Evolutionary conservation across 805 yeast species (phyloP).

Genomic region (Nakazawaea ambrosiae): DNA sequence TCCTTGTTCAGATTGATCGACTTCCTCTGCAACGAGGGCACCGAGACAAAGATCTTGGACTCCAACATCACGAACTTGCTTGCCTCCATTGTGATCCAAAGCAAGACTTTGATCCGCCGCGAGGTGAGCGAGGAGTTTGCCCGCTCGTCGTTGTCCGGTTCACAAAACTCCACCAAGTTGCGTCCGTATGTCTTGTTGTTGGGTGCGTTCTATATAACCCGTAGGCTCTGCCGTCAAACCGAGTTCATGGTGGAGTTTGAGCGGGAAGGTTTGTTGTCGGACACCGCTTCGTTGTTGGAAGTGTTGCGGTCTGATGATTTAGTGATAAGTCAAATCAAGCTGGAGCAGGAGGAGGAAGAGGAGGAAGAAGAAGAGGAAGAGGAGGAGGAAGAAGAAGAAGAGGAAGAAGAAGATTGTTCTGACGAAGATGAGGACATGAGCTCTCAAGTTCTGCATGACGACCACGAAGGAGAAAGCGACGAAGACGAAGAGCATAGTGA

Average conservation of each 20-base stretch:
- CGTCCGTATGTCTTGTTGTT: conserved; percentile 36
- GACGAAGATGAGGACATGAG: conserved; percentile 15
- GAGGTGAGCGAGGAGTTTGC: conserved; percentile 1
- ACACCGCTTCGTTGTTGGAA: conserved; percentile 30
- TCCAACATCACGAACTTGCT: conserved; percentile 39
- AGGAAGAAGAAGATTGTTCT: conserved; percentile 17
- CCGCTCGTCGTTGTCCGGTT: conserved; percentile 7
- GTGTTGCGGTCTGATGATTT: conserved; percentile 17
- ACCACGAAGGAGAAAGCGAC: conserved; percentile 17
- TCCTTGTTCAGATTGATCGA: conserved; percentile 46
- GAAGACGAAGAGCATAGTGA: conserved; percentile 21
- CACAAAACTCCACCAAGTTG: conserved; percentile 12
- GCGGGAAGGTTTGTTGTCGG: conserved; percentile 67
- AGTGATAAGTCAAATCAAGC: conserved; percentile 2
- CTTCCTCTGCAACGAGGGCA: conserved; percentile 26
- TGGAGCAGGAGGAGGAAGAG: conserved; percentile 9
- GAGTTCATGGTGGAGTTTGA: conserved; percentile 44
- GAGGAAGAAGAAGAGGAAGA: conserved; percentile 14
- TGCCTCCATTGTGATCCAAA: conserved; percentile 57
- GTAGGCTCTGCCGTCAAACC: conserved; percentile 35
- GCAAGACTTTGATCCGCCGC: conserved; percentile 25
- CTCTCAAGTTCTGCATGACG: too few species aligned
- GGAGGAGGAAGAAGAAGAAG: conserved; percentile 14
- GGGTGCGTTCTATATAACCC: conserved; percentile 44
- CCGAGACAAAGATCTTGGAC: conserved; percentile 24